phyloP scores from a whole-genome alignment of 2,329 filamentous ascomycete genomes.

The Calonectria leucothoes region DNA sequence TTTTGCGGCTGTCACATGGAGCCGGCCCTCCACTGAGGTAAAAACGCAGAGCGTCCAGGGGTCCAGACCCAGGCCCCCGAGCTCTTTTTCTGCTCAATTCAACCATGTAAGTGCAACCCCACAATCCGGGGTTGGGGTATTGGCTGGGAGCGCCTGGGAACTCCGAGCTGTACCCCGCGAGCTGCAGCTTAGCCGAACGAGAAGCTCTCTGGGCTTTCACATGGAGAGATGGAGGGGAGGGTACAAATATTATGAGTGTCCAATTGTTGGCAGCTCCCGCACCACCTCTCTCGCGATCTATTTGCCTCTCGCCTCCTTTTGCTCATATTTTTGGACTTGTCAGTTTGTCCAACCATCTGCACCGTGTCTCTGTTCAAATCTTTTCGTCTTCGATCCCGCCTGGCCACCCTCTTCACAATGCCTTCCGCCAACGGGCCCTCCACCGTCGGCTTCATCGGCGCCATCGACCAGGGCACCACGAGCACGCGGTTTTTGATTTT shows the following conservation, averaged over 20 bases:
- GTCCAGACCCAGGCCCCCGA: not conserved
- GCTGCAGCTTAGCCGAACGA: slow-evolving; percentile 18
- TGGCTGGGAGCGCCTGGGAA: not conserved
- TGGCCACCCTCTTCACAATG: slow-evolving; percentile 43
- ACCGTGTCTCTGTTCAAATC: slow-evolving; percentile 39
- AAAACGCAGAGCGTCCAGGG: slow-evolving; percentile 9
- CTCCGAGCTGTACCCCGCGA: slow-evolving; percentile 21
- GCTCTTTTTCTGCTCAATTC: not conserved
- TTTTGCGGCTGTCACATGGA: slow-evolving; percentile 4
- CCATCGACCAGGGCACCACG: slow-evolving; percentile 85
- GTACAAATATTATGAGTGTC: slow-evolving; percentile 25
- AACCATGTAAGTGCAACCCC: slow-evolving; percentile 3
- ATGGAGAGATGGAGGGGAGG: no score
- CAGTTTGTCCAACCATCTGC: not conserved
- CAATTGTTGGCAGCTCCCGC: slow-evolving; percentile 14
- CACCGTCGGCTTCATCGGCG: slow-evolving; percentile 70
- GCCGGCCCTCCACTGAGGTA: slow-evolving; percentile 23
- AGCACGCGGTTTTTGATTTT: slow-evolving; percentile 84
- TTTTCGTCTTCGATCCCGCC: slow-evolving; percentile 15
- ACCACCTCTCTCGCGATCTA: not conserved
- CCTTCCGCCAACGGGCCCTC: slow-evolving; percentile 42
- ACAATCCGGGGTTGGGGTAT: slow-evolving; percentile 25
- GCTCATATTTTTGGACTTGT: not conserved
- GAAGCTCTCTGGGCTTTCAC: slow-evolving; percentile 15
- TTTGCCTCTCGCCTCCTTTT: not conserved